Evolutionary conservation across 257 asterid species (phyloP), one percentile per base, ranked within the genome.

Genomic region (Nicotiana obtusifolia): DNA sequence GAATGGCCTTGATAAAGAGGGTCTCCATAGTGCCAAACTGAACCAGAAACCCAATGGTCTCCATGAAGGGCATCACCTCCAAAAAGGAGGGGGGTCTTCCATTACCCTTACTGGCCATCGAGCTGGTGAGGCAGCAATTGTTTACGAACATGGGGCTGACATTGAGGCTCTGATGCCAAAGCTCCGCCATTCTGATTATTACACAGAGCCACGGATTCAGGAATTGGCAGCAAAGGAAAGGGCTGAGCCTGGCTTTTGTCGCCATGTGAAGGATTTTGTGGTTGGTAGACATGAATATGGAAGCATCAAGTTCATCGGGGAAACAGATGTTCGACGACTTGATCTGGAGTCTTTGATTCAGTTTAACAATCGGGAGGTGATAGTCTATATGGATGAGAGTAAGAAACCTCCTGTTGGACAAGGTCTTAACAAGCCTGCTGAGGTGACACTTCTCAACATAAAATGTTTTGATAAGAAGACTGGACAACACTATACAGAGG

Each of bases 91-190:
- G 81, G 93, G 90, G 81, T 95, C 94, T 30, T 91, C 81, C 87
- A 88, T 92, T 78, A 90, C 94, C 79, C 92, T 91, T 41, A 90
- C 91, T 17, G 94, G 97, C 64, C 97, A 91, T 83, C 91, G 98
- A 87, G 98, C 99, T 68, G 97, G 97, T 24, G 98, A 94, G 88
- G 98, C 99, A 11, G 99, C 99, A 31, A 89, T 95, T 13, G 97
- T 90, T 4, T 95, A 92, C 22, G 98, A 95, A 88, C 97, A 94
- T 49, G 99, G 99, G 44, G 97, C 99, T 13, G 97, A 89, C 82
- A 87, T 94, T 81, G 98, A 94, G 89, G 94, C 98, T 49, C 88
- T 91, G 86, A 93, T 96, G 99, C 99, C 99, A 41, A 94, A 93
- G 87, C 95, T 96, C 54, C 95, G 95, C 33, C 97, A 93, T 88